Evolutionary conservation across 2,329 filamentous ascomycete species (phyloP).

Genomic region (Penicillium sp.): DNA sequence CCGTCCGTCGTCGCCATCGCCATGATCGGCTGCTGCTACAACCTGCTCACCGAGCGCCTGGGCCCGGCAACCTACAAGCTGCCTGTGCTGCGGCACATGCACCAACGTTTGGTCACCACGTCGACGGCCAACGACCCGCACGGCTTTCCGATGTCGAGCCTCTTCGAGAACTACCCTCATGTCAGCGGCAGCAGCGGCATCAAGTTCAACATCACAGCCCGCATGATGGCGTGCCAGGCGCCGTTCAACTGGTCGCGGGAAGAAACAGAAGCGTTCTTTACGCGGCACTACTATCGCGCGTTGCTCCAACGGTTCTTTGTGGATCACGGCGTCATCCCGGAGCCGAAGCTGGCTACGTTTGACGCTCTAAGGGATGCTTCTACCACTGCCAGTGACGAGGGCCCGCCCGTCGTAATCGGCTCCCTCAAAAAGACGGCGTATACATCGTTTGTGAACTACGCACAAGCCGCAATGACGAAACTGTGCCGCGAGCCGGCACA

Average conservation of each 20-base stretch:
- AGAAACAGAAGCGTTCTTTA: constrained; percentile 86
- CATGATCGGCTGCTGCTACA: constrained; percentile 98
- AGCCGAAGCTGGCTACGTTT: constrained; percentile 38
- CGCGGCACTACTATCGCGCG: constrained; percentile 86
- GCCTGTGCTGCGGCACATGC: constrained; percentile 69
- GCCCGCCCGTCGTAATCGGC: constrained; percentile 73
- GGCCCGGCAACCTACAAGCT: constrained; percentile 84
- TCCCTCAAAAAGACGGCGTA: constrained; percentile 79
- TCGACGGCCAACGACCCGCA: constrained; percentile 75
- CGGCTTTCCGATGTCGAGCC: constrained; percentile 87
- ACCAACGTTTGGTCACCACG: constrained; percentile 64
- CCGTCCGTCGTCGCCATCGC: constrained; percentile 82
- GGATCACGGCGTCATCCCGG: constrained; percentile 71
- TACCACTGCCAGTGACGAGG: constrained; percentile 6
- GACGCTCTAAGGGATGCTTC: constrained; percentile 18
- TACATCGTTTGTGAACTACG: constrained; percentile 68
- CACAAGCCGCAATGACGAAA: constrained; percentile 76
- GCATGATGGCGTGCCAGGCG: constrained; percentile 98
- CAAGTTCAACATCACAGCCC: constrained; percentile 87
- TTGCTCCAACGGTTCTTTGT: constrained; percentile 89
- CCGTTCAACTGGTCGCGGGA: constrained; percentile 82
- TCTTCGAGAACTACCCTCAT: constrained; percentile 56
- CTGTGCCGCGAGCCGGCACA: constrained; percentile 59
- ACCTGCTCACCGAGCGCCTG: constrained; percentile 84
- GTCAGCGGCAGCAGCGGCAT: constrained; percentile 58